A percentile compares a stretch with the other conserved stretches of the same genome.
These are phyloP conservation scores for Fomes fomentarius DNA, from an alignment of 1,284 basidiomycete species.

Conservation along the genomic window DNA sequence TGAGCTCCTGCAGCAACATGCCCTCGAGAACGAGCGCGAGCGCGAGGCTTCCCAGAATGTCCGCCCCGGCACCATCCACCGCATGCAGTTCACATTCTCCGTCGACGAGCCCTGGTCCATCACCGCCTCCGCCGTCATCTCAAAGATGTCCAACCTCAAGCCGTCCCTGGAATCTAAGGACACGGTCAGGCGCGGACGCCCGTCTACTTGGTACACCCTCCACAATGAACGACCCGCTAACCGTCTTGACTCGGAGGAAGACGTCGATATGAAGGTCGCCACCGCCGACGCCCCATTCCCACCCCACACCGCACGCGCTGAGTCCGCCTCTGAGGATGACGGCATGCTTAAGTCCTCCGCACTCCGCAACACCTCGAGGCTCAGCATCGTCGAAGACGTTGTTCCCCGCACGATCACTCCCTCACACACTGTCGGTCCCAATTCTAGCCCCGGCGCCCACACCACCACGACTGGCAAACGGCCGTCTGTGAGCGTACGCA, in stretches of 20 bases:
- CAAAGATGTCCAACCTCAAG: conserved; percentile 67
- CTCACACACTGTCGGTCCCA: conserved; percentile 52
- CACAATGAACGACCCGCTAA: too few relatives aligned
- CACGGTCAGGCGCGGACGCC: conserved; percentile 44
- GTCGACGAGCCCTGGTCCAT: conserved; percentile 68
- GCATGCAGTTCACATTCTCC: conserved; percentile 85
- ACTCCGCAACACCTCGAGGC: conserved; percentile 38
- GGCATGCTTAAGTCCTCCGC: conserved; percentile 37
- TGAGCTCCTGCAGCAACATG: conserved; percentile 77
- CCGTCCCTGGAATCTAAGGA: conserved; percentile 70
- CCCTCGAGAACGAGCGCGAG: conserved; percentile 76
- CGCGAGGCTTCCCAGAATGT: conserved; percentile 70
- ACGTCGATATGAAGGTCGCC: conserved; percentile 41
- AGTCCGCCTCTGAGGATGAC: conserved; percentile 29
- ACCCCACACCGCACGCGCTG: conserved; percentile 25
- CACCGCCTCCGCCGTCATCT: conserved; percentile 44
- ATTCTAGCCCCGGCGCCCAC: conserved; percentile 49
- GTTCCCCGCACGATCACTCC: conserved; percentile 54
- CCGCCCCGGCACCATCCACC: conserved; percentile 70
- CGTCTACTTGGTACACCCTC: conserved; percentile 37
- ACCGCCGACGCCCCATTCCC: conserved; percentile 35
- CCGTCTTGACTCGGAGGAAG: too few relatives aligned
- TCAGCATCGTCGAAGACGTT: conserved; percentile 42
- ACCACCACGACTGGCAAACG: conserved; percentile 41
- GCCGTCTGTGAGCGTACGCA: conserved; percentile 60